These are phyloP conservation scores for Corniculantispora saksenae DNA, from an alignment of 2,329 filamentous ascomycete species.

Conservation along the genomic window DNA sequence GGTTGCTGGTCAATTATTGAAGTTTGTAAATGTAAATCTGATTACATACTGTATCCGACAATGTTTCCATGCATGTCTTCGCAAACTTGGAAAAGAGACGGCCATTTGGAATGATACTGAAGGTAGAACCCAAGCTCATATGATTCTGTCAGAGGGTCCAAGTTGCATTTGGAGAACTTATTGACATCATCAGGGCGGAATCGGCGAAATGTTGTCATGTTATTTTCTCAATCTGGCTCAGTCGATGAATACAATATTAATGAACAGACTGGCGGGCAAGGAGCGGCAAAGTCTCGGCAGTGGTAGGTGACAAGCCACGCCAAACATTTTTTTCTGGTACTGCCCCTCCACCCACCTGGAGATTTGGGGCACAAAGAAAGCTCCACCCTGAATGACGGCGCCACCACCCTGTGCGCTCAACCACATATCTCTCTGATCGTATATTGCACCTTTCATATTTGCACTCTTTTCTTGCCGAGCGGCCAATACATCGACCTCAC, in stretches of 20 bases:
- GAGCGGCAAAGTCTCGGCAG: constrained; percentile 6
- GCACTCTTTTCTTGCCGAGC: neutral
- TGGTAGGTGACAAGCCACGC: neutral
- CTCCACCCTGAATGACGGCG: constrained; percentile 12
- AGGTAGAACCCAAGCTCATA: constrained; percentile 96
- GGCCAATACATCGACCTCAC: neutral
- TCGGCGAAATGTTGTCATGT: constrained; percentile 81
- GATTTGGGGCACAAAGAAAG: constrained; percentile 2
- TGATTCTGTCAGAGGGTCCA: constrained; percentile 96
- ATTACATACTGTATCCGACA: constrained; percentile 80
- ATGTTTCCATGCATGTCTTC: constrained; percentile 86
- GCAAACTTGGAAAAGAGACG: constrained; percentile 88
- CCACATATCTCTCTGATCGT: neutral
- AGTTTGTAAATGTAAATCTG: neutral
- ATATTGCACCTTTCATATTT: neutral
- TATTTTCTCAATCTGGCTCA: neutral
- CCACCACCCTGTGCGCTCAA: constrained; percentile 10
- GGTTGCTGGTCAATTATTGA: constrained; percentile 25
- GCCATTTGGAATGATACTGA: constrained; percentile 95
- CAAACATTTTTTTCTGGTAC: neutral
- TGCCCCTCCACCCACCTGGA: constrained; percentile 9
- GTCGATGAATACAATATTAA: neutral
- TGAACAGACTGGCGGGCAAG: neutral
- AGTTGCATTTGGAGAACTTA: constrained; percentile 89
- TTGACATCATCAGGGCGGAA: constrained; percentile 85